Conservation (phyloP, 2,329 filamentous ascomycete genomes). For the Microsporum ferrugineum region DNA sequence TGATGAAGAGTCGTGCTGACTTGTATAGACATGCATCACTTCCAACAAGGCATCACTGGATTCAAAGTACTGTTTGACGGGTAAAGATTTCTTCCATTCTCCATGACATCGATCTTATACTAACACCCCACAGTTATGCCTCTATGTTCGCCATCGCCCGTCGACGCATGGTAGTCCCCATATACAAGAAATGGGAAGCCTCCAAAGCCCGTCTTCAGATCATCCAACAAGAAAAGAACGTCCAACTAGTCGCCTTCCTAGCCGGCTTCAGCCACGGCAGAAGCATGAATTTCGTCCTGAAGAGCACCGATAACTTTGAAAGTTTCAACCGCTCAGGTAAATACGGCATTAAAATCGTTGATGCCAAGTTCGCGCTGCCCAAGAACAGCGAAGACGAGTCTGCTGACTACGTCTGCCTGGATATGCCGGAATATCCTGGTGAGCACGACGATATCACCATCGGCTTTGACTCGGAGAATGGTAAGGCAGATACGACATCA, state of each 20-base stretch:
- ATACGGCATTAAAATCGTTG: constrained; percentile 64
- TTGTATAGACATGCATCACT: constrained; percentile 57
- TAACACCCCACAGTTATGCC: constrained; percentile 41
- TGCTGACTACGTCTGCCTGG: constrained; percentile 68
- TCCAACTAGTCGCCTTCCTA: constrained; percentile 77
- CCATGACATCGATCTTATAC: neutral
- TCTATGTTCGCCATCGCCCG: constrained; percentile 69
- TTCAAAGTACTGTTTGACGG: constrained; percentile 64
- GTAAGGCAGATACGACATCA: constrained; percentile 40
- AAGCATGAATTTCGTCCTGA: constrained; percentile 79
- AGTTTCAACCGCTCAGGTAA: constrained; percentile 51
- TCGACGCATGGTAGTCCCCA: constrained; percentile 77
- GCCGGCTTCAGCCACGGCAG: constrained; percentile 76
- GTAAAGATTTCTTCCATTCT: constrained; percentile 20
- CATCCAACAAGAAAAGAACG: constrained; percentile 60
- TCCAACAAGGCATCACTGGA: constrained; percentile 68
- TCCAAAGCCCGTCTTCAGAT: constrained; percentile 69
- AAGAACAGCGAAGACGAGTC: constrained; percentile 42
- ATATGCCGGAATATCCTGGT: constrained; percentile 76
- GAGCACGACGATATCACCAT: constrained; percentile 89
- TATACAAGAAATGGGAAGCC: constrained; percentile 90
- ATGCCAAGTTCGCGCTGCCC: constrained; percentile 82
- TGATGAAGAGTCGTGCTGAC: neutral
- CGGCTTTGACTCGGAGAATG: constrained; percentile 65
- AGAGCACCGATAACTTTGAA: constrained; percentile 74